Evolutionary conservation across 2,329 filamentous ascomycete genomes (phyloP).

Genomic region (Thyridium curvatum): DNA sequence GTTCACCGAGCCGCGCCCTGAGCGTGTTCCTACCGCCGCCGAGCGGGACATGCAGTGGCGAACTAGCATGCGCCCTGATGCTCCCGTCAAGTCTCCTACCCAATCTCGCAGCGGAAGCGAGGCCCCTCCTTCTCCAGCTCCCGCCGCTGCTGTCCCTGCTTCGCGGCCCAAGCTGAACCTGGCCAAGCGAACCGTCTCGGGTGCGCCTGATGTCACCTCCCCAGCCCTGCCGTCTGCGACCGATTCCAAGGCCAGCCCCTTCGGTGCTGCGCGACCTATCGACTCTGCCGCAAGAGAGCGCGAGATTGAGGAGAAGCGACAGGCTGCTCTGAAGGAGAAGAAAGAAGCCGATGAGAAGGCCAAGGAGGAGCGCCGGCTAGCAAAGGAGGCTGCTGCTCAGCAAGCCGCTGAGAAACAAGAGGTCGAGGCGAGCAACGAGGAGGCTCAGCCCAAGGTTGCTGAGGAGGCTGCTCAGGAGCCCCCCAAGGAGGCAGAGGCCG

Average conservation of each 20-base stretch:
- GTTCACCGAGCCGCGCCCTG: constrained; percentile 62
- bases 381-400: constrained; percentile 59
- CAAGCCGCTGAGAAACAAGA: constrained; percentile 23
- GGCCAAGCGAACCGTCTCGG: constrained; percentile 83
- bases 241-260: constrained; percentile 83
- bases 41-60: constrained; percentile 95
- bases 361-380: constrained; percentile 64
- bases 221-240: constrained; percentile 38
- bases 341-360: constrained; percentile 81
- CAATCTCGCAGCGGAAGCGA: constrained; percentile 68
- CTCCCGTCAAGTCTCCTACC: constrained; percentile 53
- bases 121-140: constrained; percentile 66
- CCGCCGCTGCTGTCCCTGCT: constrained; percentile 37
- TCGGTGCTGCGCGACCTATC: constrained; percentile 88
- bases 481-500: constrained; percentile 21
- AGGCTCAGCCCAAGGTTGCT: constrained; percentile 20
- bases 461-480: constrained; percentile 24
- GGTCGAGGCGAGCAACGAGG: constrained; percentile 18
- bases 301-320: constrained; percentile 83
- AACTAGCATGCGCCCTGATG: constrained; percentile 81
- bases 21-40: constrained; percentile 75
- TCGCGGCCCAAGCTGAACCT: constrained; percentile 81
- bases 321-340: constrained; percentile 70
- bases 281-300: constrained; percentile 86
- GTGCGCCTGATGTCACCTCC: constrained; percentile 47